Evolutionary conservation across 345 rosid species (phyloP).

Genomic region (Citrus maxima): DNA sequence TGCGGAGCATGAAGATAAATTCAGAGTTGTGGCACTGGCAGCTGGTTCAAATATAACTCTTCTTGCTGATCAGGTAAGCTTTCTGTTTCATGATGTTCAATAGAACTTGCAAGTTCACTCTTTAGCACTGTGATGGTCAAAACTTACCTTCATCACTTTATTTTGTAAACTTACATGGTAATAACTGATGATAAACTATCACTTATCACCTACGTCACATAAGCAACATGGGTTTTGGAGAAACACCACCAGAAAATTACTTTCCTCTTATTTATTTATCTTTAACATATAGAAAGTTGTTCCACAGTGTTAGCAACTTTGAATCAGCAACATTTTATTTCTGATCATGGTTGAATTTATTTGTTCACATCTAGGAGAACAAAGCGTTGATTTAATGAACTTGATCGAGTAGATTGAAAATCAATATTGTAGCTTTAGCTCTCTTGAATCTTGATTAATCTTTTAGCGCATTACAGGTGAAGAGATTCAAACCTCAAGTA

Average conservation of each 20-base stretch:
- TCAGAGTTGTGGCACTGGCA: slow-evolving; percentile 87
- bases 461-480: slow-evolving; percentile 53
- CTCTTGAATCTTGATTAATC: background rate
- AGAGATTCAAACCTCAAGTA: slow-evolving; percentile 76
- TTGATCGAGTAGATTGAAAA: background rate
- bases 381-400: slow-evolving; percentile 4
- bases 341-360: background rate
- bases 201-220: background rate
- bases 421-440: background rate
- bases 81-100: background rate
- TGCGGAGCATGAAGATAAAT: slow-evolving; percentile 85
- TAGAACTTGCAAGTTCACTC: background rate
- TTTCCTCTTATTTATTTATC: background rate
- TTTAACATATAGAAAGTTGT: background rate
- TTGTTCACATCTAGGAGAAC: background rate
- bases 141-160: background rate
- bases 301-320: background rate
- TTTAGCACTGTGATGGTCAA: background rate
- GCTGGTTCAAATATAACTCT: slow-evolving; percentile 96
- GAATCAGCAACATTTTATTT: background rate
- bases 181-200: background rate
- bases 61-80: slow-evolving; percentile 86
- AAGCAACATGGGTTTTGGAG: background rate
- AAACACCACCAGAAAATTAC: background rate
- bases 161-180: slow-evolving; percentile 2